Base-by-base conservation (phyloP, 306 rosid species). In the Quercus dentata region DNA sequence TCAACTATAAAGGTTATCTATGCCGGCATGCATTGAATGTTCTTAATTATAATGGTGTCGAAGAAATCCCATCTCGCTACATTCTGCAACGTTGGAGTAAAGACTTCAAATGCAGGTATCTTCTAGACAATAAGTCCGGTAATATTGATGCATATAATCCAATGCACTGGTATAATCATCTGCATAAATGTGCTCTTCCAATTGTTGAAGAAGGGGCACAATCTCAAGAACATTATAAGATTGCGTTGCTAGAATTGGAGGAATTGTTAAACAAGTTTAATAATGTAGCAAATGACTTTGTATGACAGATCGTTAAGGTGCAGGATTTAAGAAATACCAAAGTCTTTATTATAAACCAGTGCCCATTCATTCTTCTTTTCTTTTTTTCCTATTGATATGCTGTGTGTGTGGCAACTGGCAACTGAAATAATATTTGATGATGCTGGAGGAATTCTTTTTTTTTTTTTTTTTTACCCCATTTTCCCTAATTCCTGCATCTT, bases 1-100 rank as follows among this genome's bases (percentile, higher is more conserved):
- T 92, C 91, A 89, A 82, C 80, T 87, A 87, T 89, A 90, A 89
- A 82, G 94, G 97, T 30, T 90, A 90, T 78, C 86, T 92, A 41
- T 90, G 97, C 79, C 89, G 93, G 82, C 97, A 92, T 73, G 93
- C 91, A 11, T 72, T 92, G 79, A 92, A 80, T 58, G 97, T 89
- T 77, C 92, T 92, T 27, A 87, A 87, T 67, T 92, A 89, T 70
- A 92, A 85, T 27, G 90, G 94, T 1, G 83, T 92, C 15, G 93
- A 92, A 87, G 93, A 87, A 78, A 79, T 92, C 82, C 97, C 94
- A 1, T 75, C 86, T 2, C 92, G 89, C 73, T 92, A 90, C 85
- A 82, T 92, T 78, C 79, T 89, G 82, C 90, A 86, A 14, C 86
- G 93, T 9, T 92, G 94, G 97, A 86, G 89, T 67, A 89, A 65